These are phyloP conservation scores for Stephania cephalantha DNA, from an alignment of 164 flowering plant species.

Conservation along the genomic window DNA sequence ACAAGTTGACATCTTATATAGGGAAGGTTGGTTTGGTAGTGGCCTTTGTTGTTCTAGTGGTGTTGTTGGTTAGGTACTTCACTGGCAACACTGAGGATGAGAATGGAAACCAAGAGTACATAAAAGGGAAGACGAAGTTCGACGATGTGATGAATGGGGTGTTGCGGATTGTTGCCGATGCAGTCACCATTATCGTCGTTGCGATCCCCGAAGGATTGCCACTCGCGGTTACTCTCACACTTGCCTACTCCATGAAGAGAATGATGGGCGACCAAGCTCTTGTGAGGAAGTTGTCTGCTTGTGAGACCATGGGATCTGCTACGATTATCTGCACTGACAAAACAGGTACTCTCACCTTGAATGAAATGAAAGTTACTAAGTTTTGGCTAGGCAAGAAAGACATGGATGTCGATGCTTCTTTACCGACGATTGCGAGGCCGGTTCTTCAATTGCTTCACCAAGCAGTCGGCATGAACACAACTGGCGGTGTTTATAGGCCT, in stretches of 20 bases:
- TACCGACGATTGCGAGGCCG: slow-evolving; percentile 11
- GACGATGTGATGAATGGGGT: slow-evolving; percentile 30
- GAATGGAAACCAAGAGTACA: slow-evolving; percentile 35
- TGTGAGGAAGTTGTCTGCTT: slow-evolving; percentile 32
- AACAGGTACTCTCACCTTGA: slow-evolving; percentile 52
- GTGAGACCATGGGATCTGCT: slow-evolving; percentile 37
- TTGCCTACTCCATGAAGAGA: slow-evolving; percentile 40
- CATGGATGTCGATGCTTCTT: slow-evolving; percentile 10
- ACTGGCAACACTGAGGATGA: slow-evolving; percentile 34
- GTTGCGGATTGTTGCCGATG: slow-evolving; percentile 26
- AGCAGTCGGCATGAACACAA: slow-evolving; percentile 51
- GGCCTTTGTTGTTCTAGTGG: slow-evolving; percentile 37
- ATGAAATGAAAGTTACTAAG: slow-evolving; percentile 53
- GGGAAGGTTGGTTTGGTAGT: slow-evolving; percentile 52
- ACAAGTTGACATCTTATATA: slow-evolving; percentile 46
- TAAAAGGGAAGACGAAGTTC: slow-evolving; percentile 27
- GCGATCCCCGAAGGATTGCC: slow-evolving; percentile 43
- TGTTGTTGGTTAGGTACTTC: slow-evolving; percentile 30
- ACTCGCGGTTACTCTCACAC: slow-evolving; percentile 32
- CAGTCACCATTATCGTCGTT: slow-evolving; percentile 38
- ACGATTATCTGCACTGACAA: slow-evolving; percentile 34
- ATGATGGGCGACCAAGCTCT: slow-evolving; percentile 38
- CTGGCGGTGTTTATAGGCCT: slow-evolving; percentile 35
- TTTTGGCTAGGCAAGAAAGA: slow-evolving; percentile 40
- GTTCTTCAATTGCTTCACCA: slow-evolving; percentile 32